Conservation (phyloP, 2,329 filamentous ascomycete species). For the Diaporthe sp. region DNA sequence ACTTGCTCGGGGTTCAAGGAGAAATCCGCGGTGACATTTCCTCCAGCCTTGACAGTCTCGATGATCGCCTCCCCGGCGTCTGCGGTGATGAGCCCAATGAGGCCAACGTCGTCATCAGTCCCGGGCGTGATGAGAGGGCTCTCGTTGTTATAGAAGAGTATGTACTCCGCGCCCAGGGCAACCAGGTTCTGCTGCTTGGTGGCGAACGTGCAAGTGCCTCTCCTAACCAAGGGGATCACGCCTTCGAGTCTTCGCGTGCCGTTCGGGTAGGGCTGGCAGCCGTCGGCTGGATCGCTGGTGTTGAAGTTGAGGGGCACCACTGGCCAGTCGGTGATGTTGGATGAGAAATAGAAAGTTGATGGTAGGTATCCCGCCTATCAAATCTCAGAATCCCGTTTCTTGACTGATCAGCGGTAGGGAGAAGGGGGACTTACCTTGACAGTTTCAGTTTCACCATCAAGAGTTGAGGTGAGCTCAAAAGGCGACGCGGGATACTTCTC, state of each 20-base stretch:
- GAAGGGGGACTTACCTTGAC: not conserved
- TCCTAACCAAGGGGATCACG: slow-evolving; percentile 56
- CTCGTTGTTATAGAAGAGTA: slow-evolving; percentile 51
- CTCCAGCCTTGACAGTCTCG: slow-evolving; percentile 46
- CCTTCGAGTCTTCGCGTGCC: slow-evolving; percentile 53
- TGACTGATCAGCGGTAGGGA: no score
- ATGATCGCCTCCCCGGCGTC: slow-evolving; percentile 49
- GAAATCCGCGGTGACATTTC: slow-evolving; percentile 48
- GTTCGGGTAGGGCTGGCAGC: slow-evolving; percentile 54
- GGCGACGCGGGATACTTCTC: slow-evolving; percentile 39
- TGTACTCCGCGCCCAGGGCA: slow-evolving; percentile 45
- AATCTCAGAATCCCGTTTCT: not conserved
- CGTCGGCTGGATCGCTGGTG: slow-evolving; percentile 45
- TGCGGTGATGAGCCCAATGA: slow-evolving; percentile 43
- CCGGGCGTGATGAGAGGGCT: slow-evolving; percentile 34
- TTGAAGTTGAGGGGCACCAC: slow-evolving; percentile 45
- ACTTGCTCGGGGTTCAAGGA: slow-evolving; percentile 30
- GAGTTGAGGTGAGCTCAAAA: slow-evolving; percentile 35
- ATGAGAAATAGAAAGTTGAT: slow-evolving; percentile 35
- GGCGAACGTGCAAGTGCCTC: slow-evolving; percentile 45
- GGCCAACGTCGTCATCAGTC: not conserved
- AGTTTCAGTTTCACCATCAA: slow-evolving; percentile 27
- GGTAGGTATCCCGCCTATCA: slow-evolving; percentile 35
- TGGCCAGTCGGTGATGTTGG: slow-evolving; percentile 41
- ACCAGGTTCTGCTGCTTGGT: slow-evolving; percentile 48